These are phyloP conservation scores for Tubosaeta sp. DNA, from an alignment of 768 basidiomycete genomes.

Conservation along the genomic window DNA sequence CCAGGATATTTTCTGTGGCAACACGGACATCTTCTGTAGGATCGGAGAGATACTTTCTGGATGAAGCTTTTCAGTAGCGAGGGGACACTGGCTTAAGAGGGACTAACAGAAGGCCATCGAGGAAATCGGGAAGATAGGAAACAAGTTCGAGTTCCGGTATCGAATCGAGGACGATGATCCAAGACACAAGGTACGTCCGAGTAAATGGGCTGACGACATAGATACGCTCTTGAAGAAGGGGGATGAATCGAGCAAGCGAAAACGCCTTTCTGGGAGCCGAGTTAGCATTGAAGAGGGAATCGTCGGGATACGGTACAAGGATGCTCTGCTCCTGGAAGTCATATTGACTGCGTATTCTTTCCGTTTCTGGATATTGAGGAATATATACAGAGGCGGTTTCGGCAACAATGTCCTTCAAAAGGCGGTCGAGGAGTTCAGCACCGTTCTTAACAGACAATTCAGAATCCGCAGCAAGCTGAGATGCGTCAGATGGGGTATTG, in stretches of 20 bases:
- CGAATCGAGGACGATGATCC: slow-evolving; percentile 94
- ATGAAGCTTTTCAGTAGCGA: slow-evolving; percentile 5
- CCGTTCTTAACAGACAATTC: slow-evolving; percentile 98
- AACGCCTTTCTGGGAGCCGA: slow-evolving; percentile 68
- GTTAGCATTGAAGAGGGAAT: slow-evolving; percentile 23
- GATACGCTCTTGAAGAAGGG: slow-evolving; percentile 87
- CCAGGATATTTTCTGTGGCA: slow-evolving; percentile 84
- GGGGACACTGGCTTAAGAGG: slow-evolving; percentile 1
- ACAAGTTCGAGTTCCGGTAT: slow-evolving; percentile 96
- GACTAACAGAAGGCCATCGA: slow-evolving; percentile 87
- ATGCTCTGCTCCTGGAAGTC: slow-evolving; percentile 50
- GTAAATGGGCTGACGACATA: slow-evolving; percentile 96
- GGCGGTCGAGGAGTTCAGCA: slow-evolving; percentile 90
- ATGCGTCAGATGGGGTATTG: slow-evolving; percentile 7
- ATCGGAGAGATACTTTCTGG: slow-evolving; percentile 91
- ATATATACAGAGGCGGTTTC: slow-evolving; percentile 95
- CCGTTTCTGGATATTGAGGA: slow-evolving; percentile 80
- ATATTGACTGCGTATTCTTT: slow-evolving; percentile 48
- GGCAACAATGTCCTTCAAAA: slow-evolving; percentile 97
- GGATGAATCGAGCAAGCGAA: slow-evolving; percentile 92
- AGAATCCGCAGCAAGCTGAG: slow-evolving; percentile 90
- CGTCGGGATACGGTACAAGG: slow-evolving; percentile 61
- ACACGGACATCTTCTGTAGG: slow-evolving; percentile 90
- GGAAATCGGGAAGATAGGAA: slow-evolving; percentile 89
- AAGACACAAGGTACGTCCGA: slow-evolving; percentile 91